Conservation (phyloP, 768 basidiomycete species). For the Mycena capillaripes region DNA sequence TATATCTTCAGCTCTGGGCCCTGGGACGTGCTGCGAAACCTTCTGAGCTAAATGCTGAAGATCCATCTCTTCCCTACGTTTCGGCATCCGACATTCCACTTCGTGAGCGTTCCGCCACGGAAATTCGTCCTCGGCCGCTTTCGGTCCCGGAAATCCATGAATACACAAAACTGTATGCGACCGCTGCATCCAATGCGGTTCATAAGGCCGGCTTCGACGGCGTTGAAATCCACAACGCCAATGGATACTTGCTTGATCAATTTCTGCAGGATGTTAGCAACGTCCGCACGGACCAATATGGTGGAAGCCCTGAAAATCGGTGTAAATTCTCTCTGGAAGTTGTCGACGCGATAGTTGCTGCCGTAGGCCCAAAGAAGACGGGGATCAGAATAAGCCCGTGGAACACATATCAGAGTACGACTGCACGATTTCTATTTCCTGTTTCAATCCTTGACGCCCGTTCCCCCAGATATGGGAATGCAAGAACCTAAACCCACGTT, state of each 20-base stretch:
- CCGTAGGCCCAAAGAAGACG: constrained; percentile 66
- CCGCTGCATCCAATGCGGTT: constrained; percentile 51
- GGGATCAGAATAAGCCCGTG: constrained; percentile 73
- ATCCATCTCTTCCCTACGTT: constrained; percentile 48
- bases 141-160: constrained; percentile 64
- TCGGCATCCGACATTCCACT: constrained; percentile 51
- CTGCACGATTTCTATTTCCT: neutral
- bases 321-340: constrained; percentile 69
- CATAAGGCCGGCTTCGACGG: constrained; percentile 78
- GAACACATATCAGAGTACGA: constrained; percentile 56
- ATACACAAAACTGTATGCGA: constrained; percentile 62
- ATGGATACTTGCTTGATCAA: constrained; percentile 69
- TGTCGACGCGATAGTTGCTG: constrained; percentile 62
- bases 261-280: constrained; percentile 74
- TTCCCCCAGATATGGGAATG: constrained; percentile 69
- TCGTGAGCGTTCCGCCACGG: constrained; percentile 13
- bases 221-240: constrained; percentile 59
- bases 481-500: constrained; percentile 69
- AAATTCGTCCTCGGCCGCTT: constrained; percentile 54
- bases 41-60: constrained; percentile 51
- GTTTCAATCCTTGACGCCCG: too few species aligned
- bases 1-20: constrained; percentile 73
- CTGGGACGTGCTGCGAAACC: constrained; percentile 59
- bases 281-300: constrained; percentile 74
- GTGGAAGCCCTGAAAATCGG: constrained; percentile 74